A percentile compares a stretch with the other conserved stretches of the same genome.
phyloP scores from a whole-genome alignment of 1,139 yeast genomes.

The Taphrina deformans region DNA sequence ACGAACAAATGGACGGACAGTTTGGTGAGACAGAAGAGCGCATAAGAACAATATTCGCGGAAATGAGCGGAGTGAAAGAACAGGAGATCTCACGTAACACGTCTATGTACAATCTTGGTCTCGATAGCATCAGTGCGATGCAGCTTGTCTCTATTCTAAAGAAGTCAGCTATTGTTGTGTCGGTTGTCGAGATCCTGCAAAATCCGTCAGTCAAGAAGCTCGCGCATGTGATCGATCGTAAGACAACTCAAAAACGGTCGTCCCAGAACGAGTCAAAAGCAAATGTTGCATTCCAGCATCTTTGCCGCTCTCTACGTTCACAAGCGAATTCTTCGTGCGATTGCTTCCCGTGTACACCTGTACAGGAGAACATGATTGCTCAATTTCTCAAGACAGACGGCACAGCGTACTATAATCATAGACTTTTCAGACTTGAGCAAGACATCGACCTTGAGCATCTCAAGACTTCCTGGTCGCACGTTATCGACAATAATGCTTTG shows the following conservation, averaged over 20 bases:
- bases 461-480: conserved; percentile 32
- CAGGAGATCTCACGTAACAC: conserved; percentile 12
- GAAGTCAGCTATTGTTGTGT: conserved; percentile 1
- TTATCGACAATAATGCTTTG: conserved; percentile 36
- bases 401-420: conserved; percentile 38
- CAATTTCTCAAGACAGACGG: conserved; percentile 37
- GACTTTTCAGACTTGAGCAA: conserved; percentile 33
- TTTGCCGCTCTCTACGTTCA: neutral
- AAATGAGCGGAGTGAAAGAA: conserved; percentile 32
- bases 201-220: conserved; percentile 33
- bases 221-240: neutral
- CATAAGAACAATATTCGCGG: conserved; percentile 34
- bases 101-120: conserved; percentile 39
- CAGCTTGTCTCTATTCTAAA: conserved; percentile 35
- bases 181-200: conserved; percentile 37
- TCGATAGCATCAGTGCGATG: conserved; percentile 40
- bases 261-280: neutral
- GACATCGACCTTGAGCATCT: conserved; percentile 12
- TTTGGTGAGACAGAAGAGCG: neutral
- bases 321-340: neutral
- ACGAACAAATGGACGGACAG: neutral
- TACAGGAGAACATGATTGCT: conserved; percentile 40
- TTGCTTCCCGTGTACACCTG: conserved; percentile 39
- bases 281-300: neutral
- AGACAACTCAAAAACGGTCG: neutral